Base-by-base conservation (phyloP, 148 eudicot genomes). In the Silene conica region DNA sequence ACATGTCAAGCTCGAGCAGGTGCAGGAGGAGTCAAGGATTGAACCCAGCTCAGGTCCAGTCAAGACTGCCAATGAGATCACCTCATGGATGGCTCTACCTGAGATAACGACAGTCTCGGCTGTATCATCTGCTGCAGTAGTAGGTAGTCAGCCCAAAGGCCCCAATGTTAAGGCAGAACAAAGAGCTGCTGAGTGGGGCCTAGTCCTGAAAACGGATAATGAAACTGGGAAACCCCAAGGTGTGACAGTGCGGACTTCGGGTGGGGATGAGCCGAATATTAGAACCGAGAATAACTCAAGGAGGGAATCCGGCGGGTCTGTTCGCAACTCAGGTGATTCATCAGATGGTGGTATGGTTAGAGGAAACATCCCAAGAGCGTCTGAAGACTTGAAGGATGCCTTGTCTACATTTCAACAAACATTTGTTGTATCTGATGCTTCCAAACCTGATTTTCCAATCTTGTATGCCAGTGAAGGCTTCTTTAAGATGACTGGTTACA, bases 111-210 rank as follows among this genome's bases (percentile, higher is more conserved):
- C 76, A 71, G 22, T 78, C 55, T 71, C 80, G 15, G 58, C 78
- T 16, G 69, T 55, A 10, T 22, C 75, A 5, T 38, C 75, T 26
- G 58, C 13, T 50, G 84, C 82, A 16, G 70, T 46, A 7, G 82
- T 63, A 11, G 87, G 72, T 56, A 74, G 28, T 63, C 72, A 73
- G 12, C n/a, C 55, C 8, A 69, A 67, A 56, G 79, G 63, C 11
- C 11, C 83, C 21, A 63, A 69, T 38, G 82, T 43, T 19, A 72
- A 74, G 65, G 98, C 91, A 11, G 98, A 83, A 23, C 82, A 88
- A 67, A 86, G 98, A 77, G 98, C 98, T 38, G 97, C 98, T 15
- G 98, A 92, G 85, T 95, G 98, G 98, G 98, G 98, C 0, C 61
- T 95, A 54, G 93, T 90, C 21, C 80, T 95, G 46, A 82, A 88